A percentile compares a stretch with the other conserved stretches of the same genome.
These are phyloP conservation scores for Isochrysis galbana DNA, from an alignment of 78 protist species.

Conservation along the genomic window DNA sequence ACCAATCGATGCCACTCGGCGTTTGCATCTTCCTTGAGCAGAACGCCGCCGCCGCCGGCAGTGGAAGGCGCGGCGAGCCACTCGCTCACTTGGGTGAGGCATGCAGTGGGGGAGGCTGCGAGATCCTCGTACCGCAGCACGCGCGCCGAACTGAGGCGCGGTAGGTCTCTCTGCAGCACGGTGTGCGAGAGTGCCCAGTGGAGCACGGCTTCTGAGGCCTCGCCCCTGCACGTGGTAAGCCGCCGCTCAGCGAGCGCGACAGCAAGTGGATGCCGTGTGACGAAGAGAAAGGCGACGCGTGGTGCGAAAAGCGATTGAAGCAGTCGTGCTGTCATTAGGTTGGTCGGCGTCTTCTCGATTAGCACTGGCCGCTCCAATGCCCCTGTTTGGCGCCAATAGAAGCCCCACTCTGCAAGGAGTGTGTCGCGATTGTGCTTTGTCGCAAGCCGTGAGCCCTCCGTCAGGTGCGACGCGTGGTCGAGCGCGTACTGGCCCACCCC, in stretches of 20 bases:
- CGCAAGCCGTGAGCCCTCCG: not conserved
- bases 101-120: not conserved
- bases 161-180: not conserved
- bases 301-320: not conserved
- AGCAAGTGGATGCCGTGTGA: not conserved
- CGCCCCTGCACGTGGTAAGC: not conserved
- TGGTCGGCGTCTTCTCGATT: constrained; percentile 7
- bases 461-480: not conserved
- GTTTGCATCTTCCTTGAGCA: not conserved
- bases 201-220: not conserved
- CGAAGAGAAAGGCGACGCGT: not conserved
- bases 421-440: not conserved
- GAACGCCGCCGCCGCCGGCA: not conserved
- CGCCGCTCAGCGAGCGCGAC: not conserved
- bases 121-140: not conserved
- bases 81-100: not conserved
- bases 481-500: not conserved
- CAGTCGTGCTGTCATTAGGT: not conserved
- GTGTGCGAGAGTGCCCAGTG: not conserved
- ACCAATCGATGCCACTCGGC: not conserved
- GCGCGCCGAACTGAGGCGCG: not conserved
- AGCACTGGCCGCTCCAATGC: not conserved
- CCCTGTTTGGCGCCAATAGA: not conserved
- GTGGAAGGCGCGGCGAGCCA: not conserved
- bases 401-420: not conserved